phyloP scores from a whole-genome alignment of 176 grass and related monocot species.

The Leersia perrieri region DNA sequence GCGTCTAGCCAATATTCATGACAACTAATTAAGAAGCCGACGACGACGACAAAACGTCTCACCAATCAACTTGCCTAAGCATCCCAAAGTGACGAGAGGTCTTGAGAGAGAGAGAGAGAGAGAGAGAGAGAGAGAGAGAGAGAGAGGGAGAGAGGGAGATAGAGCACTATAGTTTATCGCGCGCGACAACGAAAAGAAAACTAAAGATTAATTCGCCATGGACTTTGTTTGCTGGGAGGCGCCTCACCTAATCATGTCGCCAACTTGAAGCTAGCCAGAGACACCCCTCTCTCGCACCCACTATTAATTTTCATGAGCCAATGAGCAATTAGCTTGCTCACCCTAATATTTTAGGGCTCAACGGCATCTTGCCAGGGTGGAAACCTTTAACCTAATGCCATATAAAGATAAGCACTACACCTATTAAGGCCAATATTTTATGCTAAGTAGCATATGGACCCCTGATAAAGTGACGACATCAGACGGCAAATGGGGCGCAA shows the following conservation, averaged over 20 bases:
- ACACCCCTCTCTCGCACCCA: background rate
- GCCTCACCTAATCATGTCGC: slow-evolving; percentile 58
- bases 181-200: background rate
- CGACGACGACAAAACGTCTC: background rate
- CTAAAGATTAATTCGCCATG: slow-evolving; percentile 38
- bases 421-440: slow-evolving; percentile 45
- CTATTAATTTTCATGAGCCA: slow-evolving; percentile 43
- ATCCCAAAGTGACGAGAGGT: background rate
- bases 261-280: slow-evolving; percentile 29
- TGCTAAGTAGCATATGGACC: slow-evolving; percentile 36
- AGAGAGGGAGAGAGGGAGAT: slow-evolving; percentile 6
- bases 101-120: no score
- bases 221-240: slow-evolving; percentile 50
- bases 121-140: background rate
- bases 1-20: background rate
- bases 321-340: slow-evolving; percentile 17
- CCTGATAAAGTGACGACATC: slow-evolving; percentile 42
- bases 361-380: slow-evolving; percentile 50
- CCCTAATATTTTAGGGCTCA: slow-evolving; percentile 44
- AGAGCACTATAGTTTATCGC: slow-evolving; percentile 24
- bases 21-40: background rate
- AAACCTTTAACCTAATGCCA: slow-evolving; percentile 40
- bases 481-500: slow-evolving; percentile 27
- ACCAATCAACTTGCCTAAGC: slow-evolving; percentile 9
- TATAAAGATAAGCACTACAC: slow-evolving; percentile 58